Evolutionary conservation across 495 filamentous ascomycete species (phyloP), one percentile per base, ranked within the genome.

Genomic region (Daldinia childiae): DNA sequence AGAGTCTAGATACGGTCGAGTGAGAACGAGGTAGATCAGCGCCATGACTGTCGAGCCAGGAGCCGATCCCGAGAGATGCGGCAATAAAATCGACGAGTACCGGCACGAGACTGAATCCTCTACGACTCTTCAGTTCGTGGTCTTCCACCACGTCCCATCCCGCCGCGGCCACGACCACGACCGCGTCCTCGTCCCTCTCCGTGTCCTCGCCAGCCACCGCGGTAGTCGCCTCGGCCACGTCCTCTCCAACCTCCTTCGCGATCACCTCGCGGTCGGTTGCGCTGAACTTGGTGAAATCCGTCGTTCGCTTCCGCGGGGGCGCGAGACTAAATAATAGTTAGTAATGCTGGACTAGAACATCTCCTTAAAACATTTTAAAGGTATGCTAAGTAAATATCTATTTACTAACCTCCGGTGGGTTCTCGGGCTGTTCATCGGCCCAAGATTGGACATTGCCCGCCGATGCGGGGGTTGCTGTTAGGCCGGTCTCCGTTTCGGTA

Each of bases 261-360:
- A 66, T 85, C 82, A 14, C 82, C 80, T 62, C 84, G 84, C 1
- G 64, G 70, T 24, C 85, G 82, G 73, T 87, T 87, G 64, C 83
- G 89, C 58, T 87, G 86, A 9, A 93, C 90, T 68, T 88, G 85
- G 59, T 90, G 89, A 79, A 94, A 94, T 48, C 89, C 91, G 66
- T 94, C 91, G 62, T 85, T 79, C 29, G 74, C 58, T 38, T 77
- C 80, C 56, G 38, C 69, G 21, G 67, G 75, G 38, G 81, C 54
- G 68, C 79, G 70, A 17, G 82, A 19, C 67, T 74, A 65, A 9
- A 55, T 17, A 56, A 43, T 34, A 70, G 65, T 77, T 48, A 73
- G 64, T 57, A 61, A 51, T 2, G 3, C 4, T 24, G 6, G 21
- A 43, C 5, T 27, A 30, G 24, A 30, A 17, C 12, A 14, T 4